These are phyloP conservation scores for Aspergillus nidulans DNA, from an alignment of 495 filamentous ascomycete species.

Conservation along the genomic window DNA sequence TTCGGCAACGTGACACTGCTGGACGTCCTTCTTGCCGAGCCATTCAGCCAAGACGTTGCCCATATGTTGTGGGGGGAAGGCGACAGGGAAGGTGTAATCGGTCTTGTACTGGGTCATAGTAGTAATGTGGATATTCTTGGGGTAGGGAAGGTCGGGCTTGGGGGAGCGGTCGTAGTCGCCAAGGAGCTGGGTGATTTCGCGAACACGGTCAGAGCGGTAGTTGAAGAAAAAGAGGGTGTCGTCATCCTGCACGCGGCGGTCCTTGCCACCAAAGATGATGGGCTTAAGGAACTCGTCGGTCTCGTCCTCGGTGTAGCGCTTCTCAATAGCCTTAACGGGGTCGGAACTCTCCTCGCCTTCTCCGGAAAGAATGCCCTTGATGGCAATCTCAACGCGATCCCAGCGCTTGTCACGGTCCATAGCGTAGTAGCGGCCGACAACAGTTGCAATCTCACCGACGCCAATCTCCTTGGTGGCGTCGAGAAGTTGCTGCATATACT, in stretches of 20 bases:
- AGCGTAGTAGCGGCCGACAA: constrained; percentile 93
- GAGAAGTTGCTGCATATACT: constrained; percentile 81
- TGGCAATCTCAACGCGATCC: constrained; percentile 85
- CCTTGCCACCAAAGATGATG: constrained; percentile 86
- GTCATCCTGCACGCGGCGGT: constrained; percentile 77
- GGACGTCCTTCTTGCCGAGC: constrained; percentile 77
- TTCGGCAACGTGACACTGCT: constrained; percentile 95
- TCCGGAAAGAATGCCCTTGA: constrained; percentile 80
- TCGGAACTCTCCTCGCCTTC: constrained; percentile 83
- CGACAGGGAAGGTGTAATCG: constrained; percentile 88
- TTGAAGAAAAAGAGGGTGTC: constrained; percentile 99
- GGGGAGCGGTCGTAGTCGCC: constrained; percentile 89
- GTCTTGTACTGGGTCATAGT: constrained; percentile 99
- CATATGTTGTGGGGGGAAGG: constrained; percentile 94
- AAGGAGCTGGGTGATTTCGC: constrained; percentile 91
- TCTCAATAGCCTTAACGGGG: constrained; percentile 79
- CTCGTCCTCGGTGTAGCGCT: constrained; percentile 80
- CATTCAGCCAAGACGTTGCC: constrained; percentile 94
- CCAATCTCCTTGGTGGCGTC: constrained; percentile 77
- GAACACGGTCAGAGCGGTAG: constrained; percentile 97
- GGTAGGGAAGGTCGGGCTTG: constrained; percentile 87
- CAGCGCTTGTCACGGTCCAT: constrained; percentile 99
- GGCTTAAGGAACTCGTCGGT: constrained; percentile 98
- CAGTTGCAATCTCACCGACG: constrained; percentile 81
- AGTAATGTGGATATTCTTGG: constrained; percentile 82